Evolutionary conservation across 176 grass and related monocot species (phyloP), one percentile per base, ranked within the genome.

Genomic region (Aegilops bicornis): DNA sequence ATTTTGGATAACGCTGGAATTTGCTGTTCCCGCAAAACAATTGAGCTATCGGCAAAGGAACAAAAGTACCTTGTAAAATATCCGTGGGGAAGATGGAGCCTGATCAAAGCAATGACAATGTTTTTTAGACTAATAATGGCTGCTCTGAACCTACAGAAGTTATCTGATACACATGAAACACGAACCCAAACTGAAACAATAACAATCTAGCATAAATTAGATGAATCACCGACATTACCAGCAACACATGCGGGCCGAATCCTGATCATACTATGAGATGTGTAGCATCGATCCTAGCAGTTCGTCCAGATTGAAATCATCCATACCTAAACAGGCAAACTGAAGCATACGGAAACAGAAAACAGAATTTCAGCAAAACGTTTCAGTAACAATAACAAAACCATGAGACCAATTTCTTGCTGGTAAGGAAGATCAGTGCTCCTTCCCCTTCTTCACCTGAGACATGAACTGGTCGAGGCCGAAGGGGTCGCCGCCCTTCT

Each of bases 381-480:
- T 52, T 52, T 17, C 48, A 42, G 4, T 31, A 45, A 45, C 42
- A 45, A 10, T 45, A 45, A 68, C 3, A 3, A 62, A 27, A 33
- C 27, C 9, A 45, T 43, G 3, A 22, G 10, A 64, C 47, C 23
- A 43, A 12, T 8, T 13, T 32, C 61, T 75, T 30, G 72, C 6
- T 19, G 3, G 24, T 75, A 74, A 29, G 13, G n/a, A 8, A 3
- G 37, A 60, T 78, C 84, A 87, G 23, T 91, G 32, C 65, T 88
- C 86, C 69, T 93, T 86, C 14, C 89, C 82, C 65, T 86, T 91
- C 48, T 90, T 91, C 47, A 96, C 76, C 43, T 84, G 82, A 16
- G 82, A 66, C 73, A 96, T 86, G 78, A 93, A 93, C n/a, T 72
- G 68, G 75, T 92, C 91, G 32, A 96, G 75, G n/a, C 86, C 78